A percentile compares a stretch with the other conserved stretches of the same genome.
phyloP scores from a whole-genome alignment of 805 yeast genomes.

The Citeromyces matritensis region DNA sequence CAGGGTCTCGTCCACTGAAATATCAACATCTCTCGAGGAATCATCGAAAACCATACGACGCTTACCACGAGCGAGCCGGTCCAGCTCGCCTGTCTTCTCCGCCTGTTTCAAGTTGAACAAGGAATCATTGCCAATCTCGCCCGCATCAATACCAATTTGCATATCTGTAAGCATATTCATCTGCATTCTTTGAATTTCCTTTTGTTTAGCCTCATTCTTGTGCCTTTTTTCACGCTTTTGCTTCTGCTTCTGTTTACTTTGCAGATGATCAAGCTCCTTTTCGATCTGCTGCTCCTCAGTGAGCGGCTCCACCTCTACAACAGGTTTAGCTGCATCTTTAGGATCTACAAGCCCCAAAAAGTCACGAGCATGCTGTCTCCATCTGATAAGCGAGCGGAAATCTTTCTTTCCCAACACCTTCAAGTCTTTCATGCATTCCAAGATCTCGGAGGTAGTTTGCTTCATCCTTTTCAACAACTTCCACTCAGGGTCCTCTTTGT shows the following conservation, averaged over 20 bases:
- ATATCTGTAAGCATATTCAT: slow-evolving; percentile 90
- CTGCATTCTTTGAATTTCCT: slow-evolving; percentile 82
- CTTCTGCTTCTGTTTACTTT: slow-evolving; percentile 54
- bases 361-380: slow-evolving; percentile 81
- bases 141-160: slow-evolving; percentile 91
- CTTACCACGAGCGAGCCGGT: slow-evolving; percentile 64
- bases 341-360: slow-evolving; percentile 50
- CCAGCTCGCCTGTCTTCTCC: slow-evolving; percentile 71
- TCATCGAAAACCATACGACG: slow-evolving; percentile 52
- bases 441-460: slow-evolving; percentile 64
- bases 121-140: slow-evolving; percentile 60
- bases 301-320: slow-evolving; percentile 52
- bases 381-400: slow-evolving; percentile 68
- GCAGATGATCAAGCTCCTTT: slow-evolving; percentile 62
- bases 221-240: slow-evolving; percentile 71
- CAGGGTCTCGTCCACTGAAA: slow-evolving; percentile 33
- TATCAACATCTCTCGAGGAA: slow-evolving; percentile 36
- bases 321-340: slow-evolving; percentile 30
- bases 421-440: slow-evolving; percentile 79
- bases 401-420: slow-evolving; percentile 92
- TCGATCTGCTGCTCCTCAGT: slow-evolving; percentile 87
- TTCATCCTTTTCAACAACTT: slow-evolving; percentile 54
- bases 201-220: slow-evolving; percentile 71
- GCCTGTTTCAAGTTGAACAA: slow-evolving; percentile 77
- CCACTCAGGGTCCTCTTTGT: slow-evolving; percentile 58